Percentiles rank a stretch among this genome's conserved stretches.
phyloP scores from a whole-genome alignment of 2,329 filamentous ascomycete genomes.

The Torrubiella hemipterigena region DNA sequence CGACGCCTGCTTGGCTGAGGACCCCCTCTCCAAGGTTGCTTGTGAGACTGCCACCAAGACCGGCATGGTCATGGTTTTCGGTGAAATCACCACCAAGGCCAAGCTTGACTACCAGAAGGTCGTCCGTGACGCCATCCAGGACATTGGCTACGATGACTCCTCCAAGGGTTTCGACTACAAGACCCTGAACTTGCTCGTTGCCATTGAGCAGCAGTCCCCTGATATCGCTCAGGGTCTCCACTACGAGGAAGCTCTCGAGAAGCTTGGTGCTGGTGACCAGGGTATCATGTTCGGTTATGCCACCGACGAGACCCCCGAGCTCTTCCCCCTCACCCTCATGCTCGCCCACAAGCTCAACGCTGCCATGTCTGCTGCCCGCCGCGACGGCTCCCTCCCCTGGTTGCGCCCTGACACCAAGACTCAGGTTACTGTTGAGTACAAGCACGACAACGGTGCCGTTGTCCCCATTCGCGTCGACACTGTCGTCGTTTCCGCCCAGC shows the following conservation, averaged over 20 bases:
- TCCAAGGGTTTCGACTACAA: conserved; percentile 99
- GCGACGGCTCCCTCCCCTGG: conserved; percentile 82
- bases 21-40: conserved; percentile 96
- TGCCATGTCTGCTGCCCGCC: conserved; percentile 83
- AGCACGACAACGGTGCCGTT: conserved; percentile 89
- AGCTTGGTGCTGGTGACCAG: conserved; percentile 97
- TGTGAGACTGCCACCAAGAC: conserved; percentile 99
- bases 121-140: conserved; percentile 89
- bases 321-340: conserved; percentile 86
- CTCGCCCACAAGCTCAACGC: conserved; percentile 95
- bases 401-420: conserved; percentile 98
- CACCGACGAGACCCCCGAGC: conserved; percentile 96
- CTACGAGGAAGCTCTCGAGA: conserved; percentile 94
- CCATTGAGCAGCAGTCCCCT: conserved; percentile 97
- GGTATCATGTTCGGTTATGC: conserved; percentile 99
- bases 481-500: conserved; percentile 92
- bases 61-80: conserved; percentile 98
- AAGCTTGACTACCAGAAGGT: conserved; percentile 96
- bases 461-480: conserved; percentile 89
- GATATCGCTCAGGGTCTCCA: conserved; percentile 99
- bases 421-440: conserved; percentile 98
- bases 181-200: conserved; percentile 96
- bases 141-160: conserved; percentile 96
- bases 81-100: conserved; percentile 97
- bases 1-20: conserved; percentile 90